These are phyloP conservation scores for Ceratocystis variospora DNA, from an alignment of 2,329 filamentous ascomycete species.

Conservation along the genomic window DNA sequence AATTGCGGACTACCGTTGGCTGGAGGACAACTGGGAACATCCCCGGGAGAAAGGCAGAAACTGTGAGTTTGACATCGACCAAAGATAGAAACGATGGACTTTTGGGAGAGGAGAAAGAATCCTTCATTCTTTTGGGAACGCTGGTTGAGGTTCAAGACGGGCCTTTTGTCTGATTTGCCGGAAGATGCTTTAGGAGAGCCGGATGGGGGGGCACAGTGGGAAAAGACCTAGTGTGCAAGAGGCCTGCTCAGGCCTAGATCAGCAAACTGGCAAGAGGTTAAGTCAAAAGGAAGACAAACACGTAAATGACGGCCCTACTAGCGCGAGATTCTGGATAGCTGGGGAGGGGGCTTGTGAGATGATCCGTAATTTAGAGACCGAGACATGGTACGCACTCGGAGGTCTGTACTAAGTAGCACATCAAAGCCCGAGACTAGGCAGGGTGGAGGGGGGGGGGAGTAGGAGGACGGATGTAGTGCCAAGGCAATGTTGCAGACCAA, in stretches of 20 bases:
- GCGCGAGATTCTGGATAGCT: no score
- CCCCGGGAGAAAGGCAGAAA: background rate
- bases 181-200: background rate
- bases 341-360: no score
- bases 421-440: background rate
- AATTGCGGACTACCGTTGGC: slow-evolving; percentile 7
- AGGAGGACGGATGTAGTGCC: background rate
- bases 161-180: slow-evolving; percentile 5
- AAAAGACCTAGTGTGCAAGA: background rate
- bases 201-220: background rate
- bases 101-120: background rate
- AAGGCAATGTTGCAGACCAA: background rate
- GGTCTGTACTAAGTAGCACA: background rate
- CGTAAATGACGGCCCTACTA: no score
- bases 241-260: background rate
- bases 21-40: background rate
- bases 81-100: background rate
- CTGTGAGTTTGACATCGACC: background rate
- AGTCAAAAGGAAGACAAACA: no score
- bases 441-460: background rate
- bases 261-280: no score
- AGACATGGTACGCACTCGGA: background rate
- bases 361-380: background rate
- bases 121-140: no score
- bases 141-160: slow-evolving; percentile 3